These are phyloP conservation scores for Chiua sp. DNA, from an alignment of 1,284 basidiomycete species.

Conservation along the genomic window DNA sequence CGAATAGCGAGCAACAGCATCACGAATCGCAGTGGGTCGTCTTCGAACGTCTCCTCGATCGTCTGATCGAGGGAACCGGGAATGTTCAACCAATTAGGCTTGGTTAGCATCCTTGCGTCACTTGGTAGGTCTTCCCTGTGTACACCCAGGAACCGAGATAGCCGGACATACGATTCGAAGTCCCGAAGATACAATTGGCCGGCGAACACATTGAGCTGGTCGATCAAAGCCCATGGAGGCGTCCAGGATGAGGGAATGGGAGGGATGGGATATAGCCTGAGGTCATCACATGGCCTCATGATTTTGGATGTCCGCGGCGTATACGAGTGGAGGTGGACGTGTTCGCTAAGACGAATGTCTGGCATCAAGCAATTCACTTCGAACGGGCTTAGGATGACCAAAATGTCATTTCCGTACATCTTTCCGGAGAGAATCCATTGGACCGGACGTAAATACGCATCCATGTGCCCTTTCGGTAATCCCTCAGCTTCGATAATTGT, in stretches of 20 bases:
- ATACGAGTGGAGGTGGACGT: constrained; percentile 47
- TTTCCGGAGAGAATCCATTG: constrained; percentile 44
- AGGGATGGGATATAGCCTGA: constrained; percentile 41
- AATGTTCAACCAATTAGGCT: too few relatives aligned
- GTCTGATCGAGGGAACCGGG: too few relatives aligned
- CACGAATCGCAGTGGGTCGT: too few relatives aligned
- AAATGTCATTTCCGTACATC: not conserved
- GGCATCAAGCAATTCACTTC: constrained; percentile 48
- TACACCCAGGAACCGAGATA: not conserved
- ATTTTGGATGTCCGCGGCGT: constrained; percentile 39
- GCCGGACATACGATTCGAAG: not conserved
- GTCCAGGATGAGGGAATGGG: constrained; percentile 1
- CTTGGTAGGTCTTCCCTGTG: not conserved
- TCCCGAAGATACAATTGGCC: not conserved
- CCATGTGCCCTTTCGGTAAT: not conserved
- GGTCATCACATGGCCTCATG: constrained; percentile 44
- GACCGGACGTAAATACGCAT: constrained; percentile 46
- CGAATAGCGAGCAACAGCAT: too few relatives aligned
- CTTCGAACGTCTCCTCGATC: too few relatives aligned
- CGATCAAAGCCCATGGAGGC: not conserved
- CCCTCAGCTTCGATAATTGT: too few relatives aligned
- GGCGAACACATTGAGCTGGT: constrained; percentile 35
- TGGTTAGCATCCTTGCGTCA: too few relatives aligned
- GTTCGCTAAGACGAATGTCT: constrained; percentile 37
- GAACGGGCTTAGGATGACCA: constrained; percentile 47